phyloP scores from a whole-genome alignment of 2,329 filamentous ascomycete species.

The Aspergillus eucalypticola region DNA sequence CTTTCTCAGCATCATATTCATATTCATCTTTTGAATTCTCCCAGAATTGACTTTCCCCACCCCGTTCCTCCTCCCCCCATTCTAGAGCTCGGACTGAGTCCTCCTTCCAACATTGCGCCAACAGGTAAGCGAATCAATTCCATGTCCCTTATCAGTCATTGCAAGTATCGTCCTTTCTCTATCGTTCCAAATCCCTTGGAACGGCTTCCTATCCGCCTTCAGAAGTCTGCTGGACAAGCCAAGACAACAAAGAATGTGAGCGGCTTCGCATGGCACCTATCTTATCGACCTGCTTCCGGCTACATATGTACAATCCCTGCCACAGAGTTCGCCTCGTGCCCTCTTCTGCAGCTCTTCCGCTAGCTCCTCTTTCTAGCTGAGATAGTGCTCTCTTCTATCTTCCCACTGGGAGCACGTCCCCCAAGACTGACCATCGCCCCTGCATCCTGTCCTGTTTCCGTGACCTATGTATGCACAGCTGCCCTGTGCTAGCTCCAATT shows the following conservation, averaged over 20 bases:
- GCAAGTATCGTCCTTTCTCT: neutral
- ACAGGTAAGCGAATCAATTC: slow-evolving; percentile 26
- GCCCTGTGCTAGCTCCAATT: slow-evolving; percentile 7
- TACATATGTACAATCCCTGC: slow-evolving; percentile 3
- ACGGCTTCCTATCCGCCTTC: slow-evolving; percentile 4
- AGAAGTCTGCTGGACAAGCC: slow-evolving; percentile 7
- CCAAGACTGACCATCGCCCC: neutral
- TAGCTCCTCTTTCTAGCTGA: neutral
- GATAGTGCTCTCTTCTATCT: neutral
- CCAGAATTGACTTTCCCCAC: slow-evolving; percentile 2
- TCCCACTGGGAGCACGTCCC: neutral
- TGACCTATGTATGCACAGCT: slow-evolving; percentile 10
- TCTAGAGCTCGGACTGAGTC: slow-evolving; percentile 1
- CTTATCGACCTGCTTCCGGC: slow-evolving; percentile 13
- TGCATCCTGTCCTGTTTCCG: neutral
- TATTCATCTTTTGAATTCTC: slow-evolving; percentile 3
- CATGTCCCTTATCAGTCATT: slow-evolving; percentile 19
- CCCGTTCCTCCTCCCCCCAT: slow-evolving; percentile 16
- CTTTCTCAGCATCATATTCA: neutral
- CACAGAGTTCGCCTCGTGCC: neutral
- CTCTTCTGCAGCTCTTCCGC: neutral
- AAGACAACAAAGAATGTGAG: slow-evolving; percentile 9
- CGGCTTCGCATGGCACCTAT: slow-evolving; percentile 10
- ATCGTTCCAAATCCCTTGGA: neutral
- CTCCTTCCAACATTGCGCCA: neutral